Evolutionary conservation across 805 yeast species (phyloP).

Genomic region (Cyberlindnera japonica): DNA sequence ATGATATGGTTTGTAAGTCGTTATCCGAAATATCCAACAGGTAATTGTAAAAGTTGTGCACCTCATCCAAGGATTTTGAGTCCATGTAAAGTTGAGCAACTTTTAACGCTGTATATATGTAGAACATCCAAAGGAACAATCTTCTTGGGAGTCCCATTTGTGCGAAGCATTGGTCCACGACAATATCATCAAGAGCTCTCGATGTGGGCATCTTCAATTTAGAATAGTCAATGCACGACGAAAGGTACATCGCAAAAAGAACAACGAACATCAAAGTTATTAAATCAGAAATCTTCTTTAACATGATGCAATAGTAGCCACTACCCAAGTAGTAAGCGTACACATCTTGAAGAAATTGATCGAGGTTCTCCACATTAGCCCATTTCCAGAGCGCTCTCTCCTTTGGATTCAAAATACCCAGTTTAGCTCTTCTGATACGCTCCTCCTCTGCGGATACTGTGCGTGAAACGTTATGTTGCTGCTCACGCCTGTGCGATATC

Average conservation of each 20-base stretch:
- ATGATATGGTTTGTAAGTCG: slow-evolving; percentile 88
- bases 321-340: slow-evolving; percentile 82
- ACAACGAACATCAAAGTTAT: slow-evolving; percentile 77
- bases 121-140: slow-evolving; percentile 59
- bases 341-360: slow-evolving; percentile 76
- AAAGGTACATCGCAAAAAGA: slow-evolving; percentile 70
- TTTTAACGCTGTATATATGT: slow-evolving; percentile 49
- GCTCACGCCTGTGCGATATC: slow-evolving; percentile 13
- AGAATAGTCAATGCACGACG: slow-evolving; percentile 74
- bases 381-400: slow-evolving; percentile 91
- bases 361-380: slow-evolving; percentile 94
- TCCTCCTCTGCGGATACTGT: slow-evolving; percentile 19
- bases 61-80: slow-evolving; percentile 63
- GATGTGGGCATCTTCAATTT: slow-evolving; percentile 33
- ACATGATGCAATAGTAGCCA: slow-evolving; percentile 76
- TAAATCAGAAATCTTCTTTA: slow-evolving; percentile 63
- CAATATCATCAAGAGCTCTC: slow-evolving; percentile 30
- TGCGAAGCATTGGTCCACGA: slow-evolving; percentile 35
- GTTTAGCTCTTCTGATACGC: slow-evolving; percentile 23
- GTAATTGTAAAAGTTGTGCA: slow-evolving; percentile 70
- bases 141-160: slow-evolving; percentile 51
- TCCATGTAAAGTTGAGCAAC: slow-evolving; percentile 56
- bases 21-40: slow-evolving; percentile 69
- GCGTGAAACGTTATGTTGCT: slow-evolving; percentile 3
- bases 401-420: slow-evolving; percentile 49